A percentile compares a stretch with the other conserved stretches of the same genome.
phyloP scores from a whole-genome alignment of 768 basidiomycete species.

The Omphalotus guepiniiformis region DNA sequence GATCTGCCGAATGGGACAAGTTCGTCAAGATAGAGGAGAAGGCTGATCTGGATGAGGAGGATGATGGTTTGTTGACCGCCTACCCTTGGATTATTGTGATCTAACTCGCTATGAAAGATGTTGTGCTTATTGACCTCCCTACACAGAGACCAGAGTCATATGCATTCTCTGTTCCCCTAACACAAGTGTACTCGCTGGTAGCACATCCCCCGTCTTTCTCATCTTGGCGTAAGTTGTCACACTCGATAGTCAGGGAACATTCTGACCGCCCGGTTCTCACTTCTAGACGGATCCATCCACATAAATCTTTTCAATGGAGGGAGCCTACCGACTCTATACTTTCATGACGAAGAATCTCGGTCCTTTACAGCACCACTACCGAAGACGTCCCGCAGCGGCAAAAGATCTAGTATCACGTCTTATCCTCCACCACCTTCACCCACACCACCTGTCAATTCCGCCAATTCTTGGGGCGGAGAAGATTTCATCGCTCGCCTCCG shows the following conservation, averaged over 20 bases:
- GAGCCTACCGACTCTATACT: conserved; percentile 86
- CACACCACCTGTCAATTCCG: conserved; percentile 36
- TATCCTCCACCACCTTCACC: conserved; percentile 62
- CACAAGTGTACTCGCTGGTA: conserved; percentile 84
- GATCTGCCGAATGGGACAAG: conserved; percentile 83
- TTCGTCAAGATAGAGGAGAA: conserved; percentile 82
- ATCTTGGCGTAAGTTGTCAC: conserved; percentile 62
- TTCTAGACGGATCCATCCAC: conserved; percentile 77
- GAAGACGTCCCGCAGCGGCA: conserved; percentile 24
- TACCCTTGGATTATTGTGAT: conserved; percentile 7
- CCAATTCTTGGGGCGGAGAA: conserved; percentile 82
- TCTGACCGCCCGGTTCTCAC: background rate
- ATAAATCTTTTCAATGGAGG: conserved; percentile 85
- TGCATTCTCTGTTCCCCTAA: conserved; percentile 91
- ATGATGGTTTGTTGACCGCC: conserved; percentile 51
- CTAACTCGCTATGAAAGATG: conserved; percentile 43
- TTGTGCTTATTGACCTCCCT: conserved; percentile 82
- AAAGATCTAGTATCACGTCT: conserved; percentile 37
- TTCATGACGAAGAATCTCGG: conserved; percentile 95
- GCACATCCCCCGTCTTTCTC: conserved; percentile 81
- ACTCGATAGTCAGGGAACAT: background rate
- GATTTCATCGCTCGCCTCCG: conserved; percentile 75
- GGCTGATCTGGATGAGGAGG: conserved; percentile 54
- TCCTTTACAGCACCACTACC: conserved; percentile 60
- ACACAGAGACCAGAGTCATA: conserved; percentile 84